Base-by-base conservation (phyloP, 371 early-diverging fungal species). In the Mucor saturninus region DNA sequence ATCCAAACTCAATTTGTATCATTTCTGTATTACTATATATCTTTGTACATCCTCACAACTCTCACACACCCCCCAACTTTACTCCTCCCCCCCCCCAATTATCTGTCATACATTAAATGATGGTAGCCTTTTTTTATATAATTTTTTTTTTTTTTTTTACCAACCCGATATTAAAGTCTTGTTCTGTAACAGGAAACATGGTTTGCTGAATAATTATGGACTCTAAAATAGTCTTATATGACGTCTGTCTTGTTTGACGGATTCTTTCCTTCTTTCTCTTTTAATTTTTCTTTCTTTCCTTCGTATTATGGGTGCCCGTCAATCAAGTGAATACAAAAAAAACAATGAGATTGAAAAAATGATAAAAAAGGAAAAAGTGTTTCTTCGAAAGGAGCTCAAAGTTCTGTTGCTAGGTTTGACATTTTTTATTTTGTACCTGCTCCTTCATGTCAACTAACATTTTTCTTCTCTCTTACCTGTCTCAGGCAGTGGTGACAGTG, bases 401-500 rank as follows among this genome's bases (percentile, higher is more conserved):
- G 93, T 96, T 89, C 79, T 97, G 31, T 76, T 97, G 59, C 86
- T 97, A 31, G 97, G 95, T 94, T 77, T 10, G n/a, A 46, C 1
- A 21, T 15, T 7, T 26, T n/a, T n/a, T n/a, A n/a, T n/a, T n/a
- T 1, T 21, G 5, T 46, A 21, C 1, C 1, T 21, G 15, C 6
- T 5, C 21, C 15, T 6, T 21, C 8, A n/a, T 26, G 8, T 21
- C 15, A 21, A 46, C 46, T 26, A 21, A 21, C 37, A 54, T 52
- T 52, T 31, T 21, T 21, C 21, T 21, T 21, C 21, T 21, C 21
- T 21, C 21, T 21, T 15, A 38, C n/a, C n/a, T n/a, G n/a, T n/a
- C n/a, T n/a, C 71, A 95, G 95, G 98, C 46, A 95, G 95, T 49
- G 98, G 98, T 51, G 98, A 97, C 79, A 95, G 96, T 2, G 98